Conservation (phyloP, 495 filamentous ascomycete genomes). For the Neurospora cerealis region DNA sequence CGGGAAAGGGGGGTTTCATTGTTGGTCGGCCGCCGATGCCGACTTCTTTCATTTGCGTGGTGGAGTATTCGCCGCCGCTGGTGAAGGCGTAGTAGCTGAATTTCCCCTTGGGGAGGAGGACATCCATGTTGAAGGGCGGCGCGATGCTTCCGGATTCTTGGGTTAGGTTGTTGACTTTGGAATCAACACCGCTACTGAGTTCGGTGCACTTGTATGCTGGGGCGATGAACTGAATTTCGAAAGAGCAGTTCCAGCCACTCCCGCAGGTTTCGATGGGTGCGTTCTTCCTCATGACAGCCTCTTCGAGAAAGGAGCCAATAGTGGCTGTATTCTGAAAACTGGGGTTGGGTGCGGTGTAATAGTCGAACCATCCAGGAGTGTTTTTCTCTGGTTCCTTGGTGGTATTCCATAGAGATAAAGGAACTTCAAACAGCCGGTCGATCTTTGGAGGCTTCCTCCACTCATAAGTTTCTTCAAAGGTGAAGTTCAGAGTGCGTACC, state of each 20-base stretch:
- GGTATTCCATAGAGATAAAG: conserved; percentile 26
- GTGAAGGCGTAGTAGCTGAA: conserved; percentile 28
- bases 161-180: conserved; percentile 14
- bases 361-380: conserved; percentile 25
- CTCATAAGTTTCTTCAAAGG: conserved; percentile 24
- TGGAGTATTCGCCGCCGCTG: conserved; percentile 25
- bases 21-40: conserved; percentile 20
- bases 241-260: conserved; percentile 29
- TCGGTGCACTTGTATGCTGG: conserved; percentile 29
- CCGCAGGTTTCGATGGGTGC: conserved; percentile 23
- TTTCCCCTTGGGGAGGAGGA: conserved; percentile 22
- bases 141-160: conserved; percentile 19
- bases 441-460: conserved; percentile 22
- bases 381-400: conserved; percentile 10
- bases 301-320: conserved; percentile 21
- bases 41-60: conserved; percentile 23
- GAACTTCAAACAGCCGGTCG: conserved; percentile 16
- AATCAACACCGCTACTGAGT: conserved; percentile 23
- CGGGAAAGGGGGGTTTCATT: conserved; percentile 19
- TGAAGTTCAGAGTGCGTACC: conserved; percentile 27
- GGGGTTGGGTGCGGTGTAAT: conserved; percentile 21
- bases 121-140: conserved; percentile 19
- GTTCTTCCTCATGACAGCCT: conserved; percentile 16
- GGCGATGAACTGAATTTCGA: conserved; percentile 21
- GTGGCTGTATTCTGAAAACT: conserved; percentile 17